A percentile compares a stretch with the other conserved stretches of the same genome.
These are phyloP conservation scores for Pleomassaria siparia DNA, from an alignment of 2,329 filamentous ascomycete genomes.

Conservation along the genomic window DNA sequence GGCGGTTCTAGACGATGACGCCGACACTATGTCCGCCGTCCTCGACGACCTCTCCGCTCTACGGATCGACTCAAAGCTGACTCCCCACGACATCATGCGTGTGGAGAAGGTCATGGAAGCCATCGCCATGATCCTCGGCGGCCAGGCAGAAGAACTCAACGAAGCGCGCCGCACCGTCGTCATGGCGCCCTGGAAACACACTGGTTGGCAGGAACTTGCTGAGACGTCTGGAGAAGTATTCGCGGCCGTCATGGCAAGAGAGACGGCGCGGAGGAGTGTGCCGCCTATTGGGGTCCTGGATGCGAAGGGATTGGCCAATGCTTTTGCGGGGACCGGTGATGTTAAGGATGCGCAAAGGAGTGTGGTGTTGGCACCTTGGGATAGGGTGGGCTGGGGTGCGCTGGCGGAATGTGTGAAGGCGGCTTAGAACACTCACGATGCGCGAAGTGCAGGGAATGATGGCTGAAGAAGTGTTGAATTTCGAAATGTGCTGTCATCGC, in stretches of 20 bases:
- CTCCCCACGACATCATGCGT: conserved; percentile 63
- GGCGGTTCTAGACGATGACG: conserved; percentile 76
- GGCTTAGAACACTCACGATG: background rate
- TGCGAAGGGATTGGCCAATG: conserved; percentile 68
- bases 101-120: conserved; percentile 76
- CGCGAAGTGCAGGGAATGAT: too few relatives aligned
- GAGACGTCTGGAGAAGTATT: conserved; percentile 53
- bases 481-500: background rate
- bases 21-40: conserved; percentile 78
- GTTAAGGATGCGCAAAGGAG: conserved; percentile 75
- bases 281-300: conserved; percentile 71
- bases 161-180: conserved; percentile 78
- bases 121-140: conserved; percentile 62
- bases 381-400: conserved; percentile 63
- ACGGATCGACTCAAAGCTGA: conserved; percentile 66
- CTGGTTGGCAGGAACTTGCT: conserved; percentile 78
- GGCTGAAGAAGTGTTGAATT: background rate
- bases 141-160: conserved; percentile 54
- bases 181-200: conserved; percentile 75
- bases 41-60: conserved; percentile 73
- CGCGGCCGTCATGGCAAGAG: conserved; percentile 75
- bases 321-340: conserved; percentile 73
- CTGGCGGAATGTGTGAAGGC: conserved; percentile 43
- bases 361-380: conserved; percentile 82
- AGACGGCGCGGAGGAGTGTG: conserved; percentile 73